A percentile compares a stretch with the other conserved stretches of the same genome.
phyloP scores from a whole-genome alignment of 805 yeast genomes.

The Candida odintsovae region DNA sequence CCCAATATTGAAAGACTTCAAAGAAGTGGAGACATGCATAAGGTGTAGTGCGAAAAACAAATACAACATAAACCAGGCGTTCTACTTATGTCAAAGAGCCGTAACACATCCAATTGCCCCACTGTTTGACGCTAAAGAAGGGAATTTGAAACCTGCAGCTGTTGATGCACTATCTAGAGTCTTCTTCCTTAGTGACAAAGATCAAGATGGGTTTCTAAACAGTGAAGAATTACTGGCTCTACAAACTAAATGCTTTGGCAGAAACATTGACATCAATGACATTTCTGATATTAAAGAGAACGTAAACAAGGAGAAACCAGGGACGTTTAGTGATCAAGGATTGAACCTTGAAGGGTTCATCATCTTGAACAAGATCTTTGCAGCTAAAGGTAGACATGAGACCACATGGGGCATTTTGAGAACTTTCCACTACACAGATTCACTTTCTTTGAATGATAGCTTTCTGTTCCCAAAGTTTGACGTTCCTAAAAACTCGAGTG shows the following conservation, averaged over 20 bases:
- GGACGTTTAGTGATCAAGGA: conserved; percentile 41
- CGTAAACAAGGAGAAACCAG: conserved; percentile 24
- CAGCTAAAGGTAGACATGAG: conserved; percentile 91
- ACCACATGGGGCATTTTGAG: conserved; percentile 94
- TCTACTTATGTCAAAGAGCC: conserved; percentile 89
- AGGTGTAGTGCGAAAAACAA: conserved; percentile 82
- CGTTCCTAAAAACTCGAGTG: conserved; percentile 69
- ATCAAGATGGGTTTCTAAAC: conserved; percentile 80
- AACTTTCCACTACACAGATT: conserved; percentile 86
- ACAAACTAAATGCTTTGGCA: conserved; percentile 72
- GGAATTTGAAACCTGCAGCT: conserved; percentile 72
- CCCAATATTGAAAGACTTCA: conserved; percentile 82
- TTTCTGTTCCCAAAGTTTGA: conserved; percentile 76
- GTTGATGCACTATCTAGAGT: conserved; percentile 71
- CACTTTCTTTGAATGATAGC: conserved; percentile 75
- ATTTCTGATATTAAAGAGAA: conserved; percentile 37
- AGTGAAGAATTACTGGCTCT: conserved; percentile 64
- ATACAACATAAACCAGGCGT: conserved; percentile 83
- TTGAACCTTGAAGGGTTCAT: conserved; percentile 73
- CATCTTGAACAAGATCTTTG: conserved; percentile 70
- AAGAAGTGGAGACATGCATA: conserved; percentile 90
- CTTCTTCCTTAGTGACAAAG: conserved; percentile 80
- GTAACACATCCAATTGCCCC: conserved; percentile 93
- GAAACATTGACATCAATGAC: conserved; percentile 46
- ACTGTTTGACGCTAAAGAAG: conserved; percentile 85